Evolutionary conservation across 1,284 basidiomycete species (phyloP).

Genomic region (Cryptococcus hybrid): DNA sequence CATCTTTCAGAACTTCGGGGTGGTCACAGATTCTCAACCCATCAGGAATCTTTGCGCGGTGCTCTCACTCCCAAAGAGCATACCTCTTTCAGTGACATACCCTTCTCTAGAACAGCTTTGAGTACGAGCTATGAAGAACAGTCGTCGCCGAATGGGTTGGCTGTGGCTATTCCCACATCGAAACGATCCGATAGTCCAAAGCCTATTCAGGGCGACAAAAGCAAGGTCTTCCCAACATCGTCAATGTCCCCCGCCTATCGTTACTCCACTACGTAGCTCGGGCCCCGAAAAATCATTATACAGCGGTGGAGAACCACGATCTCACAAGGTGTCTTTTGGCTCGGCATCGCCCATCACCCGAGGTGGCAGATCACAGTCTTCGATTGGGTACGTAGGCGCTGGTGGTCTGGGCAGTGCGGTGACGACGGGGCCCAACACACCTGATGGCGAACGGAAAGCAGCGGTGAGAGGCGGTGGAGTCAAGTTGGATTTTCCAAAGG

Average conservation of each 20-base stretch:
- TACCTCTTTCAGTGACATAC: slow-evolving; percentile 26
- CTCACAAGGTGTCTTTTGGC: slow-evolving; percentile 26
- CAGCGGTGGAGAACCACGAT: slow-evolving; percentile 6
- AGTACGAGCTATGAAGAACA: too few relatives aligned
- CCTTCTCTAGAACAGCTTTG: too few relatives aligned
- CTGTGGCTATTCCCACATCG: too few relatives aligned
- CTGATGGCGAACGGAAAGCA: neutral
- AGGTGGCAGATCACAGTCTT: neutral
- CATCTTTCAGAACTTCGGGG: slow-evolving; percentile 15
- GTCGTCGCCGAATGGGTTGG: neutral
- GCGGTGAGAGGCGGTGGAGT: slow-evolving; percentile 19
- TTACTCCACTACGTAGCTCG: slow-evolving; percentile 8
- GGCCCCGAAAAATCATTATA: slow-evolving; percentile 12
- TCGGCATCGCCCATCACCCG: too few relatives aligned
- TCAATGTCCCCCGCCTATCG: slow-evolving; percentile 10
- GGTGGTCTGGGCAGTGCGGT: neutral
- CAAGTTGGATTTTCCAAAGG: slow-evolving; percentile 22
- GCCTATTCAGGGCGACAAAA: neutral
- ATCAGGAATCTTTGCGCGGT: slow-evolving; percentile 32
- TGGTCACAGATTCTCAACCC: slow-evolving; percentile 44
- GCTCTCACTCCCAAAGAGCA: slow-evolving; percentile 37
- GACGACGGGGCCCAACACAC: neutral
- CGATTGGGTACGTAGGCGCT: neutral
- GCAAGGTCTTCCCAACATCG: neutral
- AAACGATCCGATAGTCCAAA: slow-evolving; percentile 7